Base-by-base conservation (phyloP, 139 green algal species). In the Tetraselmis striata region DNA sequence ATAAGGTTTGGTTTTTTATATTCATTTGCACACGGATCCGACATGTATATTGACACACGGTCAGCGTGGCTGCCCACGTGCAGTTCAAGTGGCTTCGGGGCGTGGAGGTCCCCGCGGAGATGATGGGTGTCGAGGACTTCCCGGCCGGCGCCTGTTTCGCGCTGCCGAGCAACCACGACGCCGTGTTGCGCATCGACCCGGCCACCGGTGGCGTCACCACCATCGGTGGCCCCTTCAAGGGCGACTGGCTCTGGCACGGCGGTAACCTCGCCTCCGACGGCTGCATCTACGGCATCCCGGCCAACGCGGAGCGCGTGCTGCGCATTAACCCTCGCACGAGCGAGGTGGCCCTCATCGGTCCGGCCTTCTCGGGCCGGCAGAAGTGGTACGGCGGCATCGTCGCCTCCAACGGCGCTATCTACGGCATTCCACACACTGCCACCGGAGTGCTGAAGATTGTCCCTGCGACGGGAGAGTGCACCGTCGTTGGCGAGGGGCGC, bases 381-480 rank as follows among this genome's bases (percentile, higher is more conserved):
- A 82, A 79, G 79, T 86, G 83, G 83, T 78, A 80, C 31, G 32
- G 83, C n/a, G 83, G 74, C 1, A 26, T 28, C 24, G 23, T 77
- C 27, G 83, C 28, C 0, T n/a, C 30, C 11, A 30, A 84, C 30
- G 82, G 82, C 2, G 58, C 45, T 29, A 83, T 85, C 22, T 85
- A 85, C 58, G 59, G 77, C 1, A 83, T 85, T n/a, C 82, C 82
- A 25, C 32, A 80, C 28, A 82, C 81, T 30, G 82, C 82, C 11
- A 59, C 78, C 24, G 31, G 77, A 23, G 30, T 85, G 2, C 32
- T 85, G 77, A 28, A 59, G n/a, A 85, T 85, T 77, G 31, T 59
- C 11, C 82, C 82, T 25, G 23, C 23, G 11, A 27, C 26, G 1
- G 78, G 78, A 1, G 31, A 75, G 31, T 32, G 31, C 31, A 22